phyloP scores from a whole-genome alignment of 768 basidiomycete genomes.

The Kockovaella imperatae region DNA sequence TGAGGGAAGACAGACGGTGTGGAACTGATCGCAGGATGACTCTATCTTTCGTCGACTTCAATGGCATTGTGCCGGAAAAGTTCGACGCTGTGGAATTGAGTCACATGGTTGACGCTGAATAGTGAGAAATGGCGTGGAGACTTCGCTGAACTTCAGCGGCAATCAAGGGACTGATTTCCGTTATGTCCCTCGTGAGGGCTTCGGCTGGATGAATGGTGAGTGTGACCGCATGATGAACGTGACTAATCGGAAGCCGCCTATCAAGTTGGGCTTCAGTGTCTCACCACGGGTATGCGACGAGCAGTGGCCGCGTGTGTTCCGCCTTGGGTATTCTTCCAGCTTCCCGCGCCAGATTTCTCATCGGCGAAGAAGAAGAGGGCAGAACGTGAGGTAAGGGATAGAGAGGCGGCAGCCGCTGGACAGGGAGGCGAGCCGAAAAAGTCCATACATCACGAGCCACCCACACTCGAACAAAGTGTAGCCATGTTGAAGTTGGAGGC shows the following conservation, averaged over 20 bases:
- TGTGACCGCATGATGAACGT: conserved; percentile 1
- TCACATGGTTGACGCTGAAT: conserved; percentile 94
- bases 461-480: conserved; percentile 32
- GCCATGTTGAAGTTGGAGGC: conserved; percentile 27
- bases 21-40: conserved; percentile 42
- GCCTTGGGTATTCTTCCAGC: conserved; percentile 42
- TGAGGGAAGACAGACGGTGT: conserved; percentile 44
- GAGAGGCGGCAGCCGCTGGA: conserved; percentile 30
- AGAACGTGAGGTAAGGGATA: conserved; percentile 34
- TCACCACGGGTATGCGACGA: conserved; percentile 87
- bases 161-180: conserved; percentile 83
- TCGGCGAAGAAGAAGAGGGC: conserved; percentile 28
- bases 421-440: conserved; percentile 33
- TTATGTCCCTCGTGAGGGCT: conserved; percentile 93
- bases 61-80: conserved; percentile 97
- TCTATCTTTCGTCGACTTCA: conserved; percentile 66
- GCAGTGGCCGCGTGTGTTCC: conserved; percentile 86
- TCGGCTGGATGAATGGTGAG: conserved; percentile 96
- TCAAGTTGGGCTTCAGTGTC: conserved; percentile 90
- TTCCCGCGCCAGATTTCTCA: conserved; percentile 37
- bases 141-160: conserved; percentile 16
- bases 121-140: conserved; percentile 47
- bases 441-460: conserved; percentile 29
- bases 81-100: conserved; percentile 95
- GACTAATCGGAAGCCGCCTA: conserved; percentile 61